A percentile compares a stretch with the other conserved stretches of the same genome.
phyloP scores from a whole-genome alignment of 139 green algal genomes.

The Tetratostichococcus sp. region DNA sequence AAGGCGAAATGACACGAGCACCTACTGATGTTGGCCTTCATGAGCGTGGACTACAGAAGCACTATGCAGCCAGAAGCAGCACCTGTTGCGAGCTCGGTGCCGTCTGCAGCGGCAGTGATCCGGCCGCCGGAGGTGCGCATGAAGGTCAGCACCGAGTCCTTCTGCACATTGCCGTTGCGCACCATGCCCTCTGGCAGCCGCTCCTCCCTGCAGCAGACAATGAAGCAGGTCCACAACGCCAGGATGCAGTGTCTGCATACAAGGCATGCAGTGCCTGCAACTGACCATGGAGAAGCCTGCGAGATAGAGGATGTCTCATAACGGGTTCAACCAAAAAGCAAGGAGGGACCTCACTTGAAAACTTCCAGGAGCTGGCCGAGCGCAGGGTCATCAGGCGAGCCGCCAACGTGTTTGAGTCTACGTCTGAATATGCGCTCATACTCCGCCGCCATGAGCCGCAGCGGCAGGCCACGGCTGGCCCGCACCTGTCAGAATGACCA shows the following conservation, averaged over 20 bases:
- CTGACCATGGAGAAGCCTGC: no score
- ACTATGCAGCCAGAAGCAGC: no score
- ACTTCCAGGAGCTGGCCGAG: slow-evolving; percentile 43
- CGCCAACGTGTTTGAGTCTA: slow-evolving; percentile 30
- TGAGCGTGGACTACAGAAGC: no score
- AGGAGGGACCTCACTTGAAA: slow-evolving; percentile 30
- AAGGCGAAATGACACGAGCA: no score
- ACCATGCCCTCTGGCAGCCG: slow-evolving; percentile 15
- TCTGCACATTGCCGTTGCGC: slow-evolving; percentile 30
- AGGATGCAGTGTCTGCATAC: no score
- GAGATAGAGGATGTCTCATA: not conserved
- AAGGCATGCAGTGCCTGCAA: no score
- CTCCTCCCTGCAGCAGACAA: slow-evolving; percentile 11
- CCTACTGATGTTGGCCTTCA: no score
- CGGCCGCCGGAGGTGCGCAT: slow-evolving; percentile 14
- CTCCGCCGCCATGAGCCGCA: slow-evolving; percentile 49
- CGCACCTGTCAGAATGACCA: slow-evolving; percentile 39
- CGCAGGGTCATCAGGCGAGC: slow-evolving; percentile 29
- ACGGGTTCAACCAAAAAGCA: no score
- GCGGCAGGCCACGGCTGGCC: slow-evolving; percentile 54
- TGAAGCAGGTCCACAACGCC: no score
- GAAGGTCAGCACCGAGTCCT: slow-evolving; percentile 51
- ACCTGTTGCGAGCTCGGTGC: slow-evolving; percentile 14
- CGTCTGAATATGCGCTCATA: slow-evolving; percentile 56
- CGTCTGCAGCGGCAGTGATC: slow-evolving; percentile 22